Evolutionary conservation across 2,329 filamentous ascomycete genomes (phyloP), one percentile per base, ranked within the genome.

Genomic region (Venturia nashicola): DNA sequence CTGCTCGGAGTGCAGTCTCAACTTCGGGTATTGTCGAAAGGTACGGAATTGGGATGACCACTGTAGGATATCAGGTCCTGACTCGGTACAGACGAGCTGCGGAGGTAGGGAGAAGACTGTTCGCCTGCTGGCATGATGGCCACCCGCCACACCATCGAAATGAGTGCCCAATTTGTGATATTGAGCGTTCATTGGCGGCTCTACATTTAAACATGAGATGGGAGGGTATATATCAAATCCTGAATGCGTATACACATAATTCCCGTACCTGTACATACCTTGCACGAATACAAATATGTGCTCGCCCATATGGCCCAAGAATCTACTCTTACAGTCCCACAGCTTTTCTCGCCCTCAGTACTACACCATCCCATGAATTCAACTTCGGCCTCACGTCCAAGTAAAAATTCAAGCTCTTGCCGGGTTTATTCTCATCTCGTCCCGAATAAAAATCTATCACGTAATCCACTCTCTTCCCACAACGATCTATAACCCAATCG

Each of bases 391-490:
- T 76, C 5, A 87, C 85, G 71, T 87, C 85, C 61, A 87, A 71
- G 70, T 84, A 87, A 68, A 87, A 87, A 68, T 81, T 86, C 68
- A 87, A 70, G 55, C 79, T 80, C 64, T 76, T 77, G 64, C 73
- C 75, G 36, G 65, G 68, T 70, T 67, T 74, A 65, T 72, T 75
- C 63, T 75, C 74, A 39, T 79, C 74, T 69, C 80, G 84, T 0
- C 94, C 94, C 5, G 91, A 86, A 73, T 99, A 99, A 71, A 99
- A 99, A 76, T 99, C 94, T 74, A 99, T 99, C 46, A 99, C 88
- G 73, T 99, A 99, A 70, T 97, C 94, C 60, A 99, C 78, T 71
- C 84, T 85, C 23, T 80, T 87, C 39, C 89, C 93, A 72, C 94
- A 97, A 61, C 94, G 82, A 76, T 99, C 92, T 43, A 99, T 87